Conservation (phyloP, 2,329 filamentous ascomycete species). For the Aspergillus quadricinctus region DNA sequence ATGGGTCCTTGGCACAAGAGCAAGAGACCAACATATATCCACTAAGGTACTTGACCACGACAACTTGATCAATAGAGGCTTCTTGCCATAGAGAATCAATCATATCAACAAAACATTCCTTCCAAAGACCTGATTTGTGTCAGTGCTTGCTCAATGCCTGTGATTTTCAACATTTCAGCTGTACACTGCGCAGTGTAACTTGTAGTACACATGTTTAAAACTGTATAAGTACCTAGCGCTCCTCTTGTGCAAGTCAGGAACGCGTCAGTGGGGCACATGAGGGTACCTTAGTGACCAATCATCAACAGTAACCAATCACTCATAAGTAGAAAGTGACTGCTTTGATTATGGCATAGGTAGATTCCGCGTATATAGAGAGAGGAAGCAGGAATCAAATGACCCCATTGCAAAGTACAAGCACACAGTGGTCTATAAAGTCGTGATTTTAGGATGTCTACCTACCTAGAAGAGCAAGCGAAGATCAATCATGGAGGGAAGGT, state of each 20-base stretch:
- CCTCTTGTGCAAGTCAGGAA: conserved; percentile 22
- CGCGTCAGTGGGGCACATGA: conserved; percentile 24
- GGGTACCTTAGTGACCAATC: conserved; percentile 17
- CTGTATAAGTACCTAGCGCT: not conserved
- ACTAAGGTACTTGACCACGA: not conserved
- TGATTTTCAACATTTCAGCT: too few species aligned
- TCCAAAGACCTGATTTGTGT: too few species aligned
- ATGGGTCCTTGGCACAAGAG: too few species aligned
- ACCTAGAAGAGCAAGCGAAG: not conserved
- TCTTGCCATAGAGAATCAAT: too few species aligned
- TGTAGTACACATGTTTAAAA: not conserved
- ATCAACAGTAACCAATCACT: not conserved
- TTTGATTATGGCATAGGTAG: not conserved
- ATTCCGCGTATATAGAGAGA: not conserved
- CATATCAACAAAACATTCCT: too few species aligned
- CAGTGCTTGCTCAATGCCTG: too few species aligned
- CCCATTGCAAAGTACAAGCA: not conserved
- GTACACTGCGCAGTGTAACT: too few species aligned
- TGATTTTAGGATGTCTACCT: not conserved
- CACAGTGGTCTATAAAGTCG: not conserved
- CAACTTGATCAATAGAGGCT: not conserved
- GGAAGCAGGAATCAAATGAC: not conserved
- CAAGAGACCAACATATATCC: too few species aligned
- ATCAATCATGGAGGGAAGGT: not conserved
- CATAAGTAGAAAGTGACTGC: not conserved